Percentiles rank a stretch among this genome's conserved stretches.
These are phyloP conservation scores for Arabidopsis hybrid DNA, from an alignment of 441 rosid species.

Conservation along the genomic window DNA sequence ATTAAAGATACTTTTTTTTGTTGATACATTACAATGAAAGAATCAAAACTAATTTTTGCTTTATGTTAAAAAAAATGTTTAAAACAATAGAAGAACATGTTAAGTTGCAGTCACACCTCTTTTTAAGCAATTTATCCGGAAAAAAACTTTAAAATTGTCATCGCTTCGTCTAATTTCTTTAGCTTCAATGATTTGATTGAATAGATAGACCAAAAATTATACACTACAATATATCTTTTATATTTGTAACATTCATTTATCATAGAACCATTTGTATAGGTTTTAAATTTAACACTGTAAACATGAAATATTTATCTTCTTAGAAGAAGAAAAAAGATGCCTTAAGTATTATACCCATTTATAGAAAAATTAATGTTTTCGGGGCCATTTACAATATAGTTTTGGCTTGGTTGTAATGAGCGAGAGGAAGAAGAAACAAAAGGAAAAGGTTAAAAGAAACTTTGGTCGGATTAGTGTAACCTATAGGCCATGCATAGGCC, in stretches of 20 bases:
- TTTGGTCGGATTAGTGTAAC: conserved; percentile 55
- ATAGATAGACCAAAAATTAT: too few species aligned
- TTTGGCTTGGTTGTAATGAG: conserved; percentile 17
- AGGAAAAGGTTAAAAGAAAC: conserved; percentile 40
- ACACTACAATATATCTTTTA: too few species aligned
- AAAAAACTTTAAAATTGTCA: too few species aligned
- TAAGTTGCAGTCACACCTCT: neutral
- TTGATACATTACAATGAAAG: neutral
- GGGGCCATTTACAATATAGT: neutral
- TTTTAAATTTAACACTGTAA: too few species aligned
- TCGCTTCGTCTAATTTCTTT: too few species aligned
- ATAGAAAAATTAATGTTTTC: neutral
- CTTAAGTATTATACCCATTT: neutral
- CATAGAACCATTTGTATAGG: too few species aligned
- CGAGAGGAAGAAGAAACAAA: conserved; percentile 25
- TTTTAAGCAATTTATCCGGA: too few species aligned
- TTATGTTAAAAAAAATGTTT: neutral
- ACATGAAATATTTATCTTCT: too few species aligned
- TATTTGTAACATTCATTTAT: too few species aligned
- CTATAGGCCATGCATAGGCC: conserved; percentile 75
- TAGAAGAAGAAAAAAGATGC: too few species aligned
- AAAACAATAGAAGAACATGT: conserved; percentile 6
- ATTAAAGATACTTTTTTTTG: neutral
- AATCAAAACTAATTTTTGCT: neutral
- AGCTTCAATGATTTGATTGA: too few species aligned